Evolutionary conservation across 352 stramenopile genomes (phyloP), one percentile per base, ranked within the genome.

Genomic region (Salisapilia sapeloensis): DNA sequence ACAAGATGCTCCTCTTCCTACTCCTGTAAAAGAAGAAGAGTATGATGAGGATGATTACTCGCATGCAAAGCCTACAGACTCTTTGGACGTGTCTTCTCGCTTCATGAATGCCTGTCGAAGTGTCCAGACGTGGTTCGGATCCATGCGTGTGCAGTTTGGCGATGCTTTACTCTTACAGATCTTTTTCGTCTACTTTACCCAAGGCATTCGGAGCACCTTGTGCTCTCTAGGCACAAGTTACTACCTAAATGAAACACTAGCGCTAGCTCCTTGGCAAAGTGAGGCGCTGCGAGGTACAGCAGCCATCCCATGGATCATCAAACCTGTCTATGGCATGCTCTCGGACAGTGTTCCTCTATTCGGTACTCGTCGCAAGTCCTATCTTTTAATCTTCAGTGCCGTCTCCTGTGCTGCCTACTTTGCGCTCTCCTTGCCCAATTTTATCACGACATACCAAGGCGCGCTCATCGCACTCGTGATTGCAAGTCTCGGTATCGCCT

Each of bases 121-220:
- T n/a, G n/a, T n/a, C n/a, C 26, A n/a, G n/a, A n/a, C n/a, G n/a
- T 84, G 67, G 67, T 79, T 56, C 48, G 45, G 49, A 24, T 54
- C 60, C 24, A 56, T 81, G 55, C 63, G 62, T 0, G 20, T 64
- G 29, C 64, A 84, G 39, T 81, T 80, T 33, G 67, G 64, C 18
- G 60, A 80, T 40, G 60, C 44, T 4, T 42, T 84, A 18, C 42
- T 84, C 47, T 48, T 80, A 15, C 67, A 84, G 44, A 79, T 84
- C 26, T 84, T 84, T 53, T 84, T 79, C 32, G 67, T 84, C 8
- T 84, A 84, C 61, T 84, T 81, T 29, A 84, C 67, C 12, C 67
- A 84, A 42, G 67, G 67, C 17, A 60, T 84, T 24, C 67, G 67
- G 29, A 77, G 56, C 42, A 84, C 67, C 30, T 49, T 84, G 14